Evolutionary conservation across 2,329 filamentous ascomycete species (phyloP).

Genomic region (Pseudogymnoascus sp.): DNA sequence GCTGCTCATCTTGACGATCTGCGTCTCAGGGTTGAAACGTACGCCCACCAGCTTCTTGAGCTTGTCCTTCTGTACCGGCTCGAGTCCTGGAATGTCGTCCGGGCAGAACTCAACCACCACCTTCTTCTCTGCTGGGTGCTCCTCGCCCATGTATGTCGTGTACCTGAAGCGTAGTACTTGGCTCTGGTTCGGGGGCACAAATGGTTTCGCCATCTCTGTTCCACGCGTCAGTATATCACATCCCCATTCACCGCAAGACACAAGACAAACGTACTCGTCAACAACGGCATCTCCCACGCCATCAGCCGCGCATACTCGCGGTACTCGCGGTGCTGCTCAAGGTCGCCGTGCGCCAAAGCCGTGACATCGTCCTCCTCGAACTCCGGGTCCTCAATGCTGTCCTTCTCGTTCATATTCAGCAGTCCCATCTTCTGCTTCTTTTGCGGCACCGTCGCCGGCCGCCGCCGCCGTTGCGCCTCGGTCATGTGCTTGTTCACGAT

Average conservation of each 20-base stretch:
- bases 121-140: conserved; percentile 85
- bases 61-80: conserved; percentile 62
- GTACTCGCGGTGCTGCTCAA: conserved; percentile 81
- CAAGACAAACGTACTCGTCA: conserved; percentile 61
- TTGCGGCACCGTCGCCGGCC: not conserved
- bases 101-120: conserved; percentile 87
- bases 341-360: conserved; percentile 71
- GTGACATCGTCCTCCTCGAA: conserved; percentile 80
- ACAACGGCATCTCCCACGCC: conserved; percentile 91
- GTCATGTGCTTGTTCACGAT: not conserved
- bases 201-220: conserved; percentile 74
- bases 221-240: conserved; percentile 14
- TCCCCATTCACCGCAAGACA: not conserved
- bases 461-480: not conserved
- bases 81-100: conserved; percentile 60
- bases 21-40: conserved; percentile 78
- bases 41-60: conserved; percentile 79
- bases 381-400: conserved; percentile 32
- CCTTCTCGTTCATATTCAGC: conserved; percentile 25
- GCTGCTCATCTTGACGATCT: conserved; percentile 80
- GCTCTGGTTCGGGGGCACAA: conserved; percentile 57
- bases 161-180: conserved; percentile 87
- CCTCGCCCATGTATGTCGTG: conserved; percentile 91
- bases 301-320: conserved; percentile 80
- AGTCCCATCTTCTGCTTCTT: conserved; percentile 23